Evolutionary conservation across 2,329 filamentous ascomycete genomes (phyloP), one percentile per base, ranked within the genome.

Genomic region (Neofusicoccum sp.): DNA sequence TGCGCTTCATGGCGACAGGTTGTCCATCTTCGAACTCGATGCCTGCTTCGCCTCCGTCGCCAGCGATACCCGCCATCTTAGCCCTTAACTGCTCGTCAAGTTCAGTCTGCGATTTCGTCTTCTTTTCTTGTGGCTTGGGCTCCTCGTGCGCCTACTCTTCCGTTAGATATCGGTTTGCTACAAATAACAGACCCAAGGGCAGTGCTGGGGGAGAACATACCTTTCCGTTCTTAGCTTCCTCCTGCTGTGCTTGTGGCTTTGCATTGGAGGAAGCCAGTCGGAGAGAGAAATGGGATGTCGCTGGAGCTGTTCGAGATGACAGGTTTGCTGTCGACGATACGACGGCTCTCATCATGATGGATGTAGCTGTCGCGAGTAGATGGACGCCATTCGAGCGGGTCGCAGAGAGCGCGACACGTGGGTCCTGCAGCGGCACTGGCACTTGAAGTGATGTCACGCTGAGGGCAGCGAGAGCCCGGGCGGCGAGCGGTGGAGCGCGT

Each of bases 11-110:
- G 0, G 86, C 80, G 5, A 85, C 85, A 0, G 89, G 85, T 70
- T 87, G 82, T 0, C 90, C 90, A 66, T 90, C 82, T 71, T 93
- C 89, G 63, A 89, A 88, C 72, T 92, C 89, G 4, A 93, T 77
- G 0, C 89, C 90, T 3, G 88, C 80, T 28, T 82, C 83, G 7
- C 90, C 89, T 3, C 89, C 89, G 43, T 87, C 89, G 0, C 89
- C 89, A 0, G 87, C 81, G 31, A 88, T 77, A 9, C 81, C 84
- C 65, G 89, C 86, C 67, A 93, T 80, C 63, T 86, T 89, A 62
- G 80, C 71, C 41, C 80, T 80, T 26, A 93, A 71, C 65, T 91
- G 89, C 63, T 85, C 83, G 67, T 93, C 89, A 1, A 84, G 72
- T 66, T 91, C 80, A 0, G 83, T 79, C 61, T 84, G 78, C 0